Conservation (phyloP, 306 rosid genomes). For the Hylodesmum podocarpum region DNA sequence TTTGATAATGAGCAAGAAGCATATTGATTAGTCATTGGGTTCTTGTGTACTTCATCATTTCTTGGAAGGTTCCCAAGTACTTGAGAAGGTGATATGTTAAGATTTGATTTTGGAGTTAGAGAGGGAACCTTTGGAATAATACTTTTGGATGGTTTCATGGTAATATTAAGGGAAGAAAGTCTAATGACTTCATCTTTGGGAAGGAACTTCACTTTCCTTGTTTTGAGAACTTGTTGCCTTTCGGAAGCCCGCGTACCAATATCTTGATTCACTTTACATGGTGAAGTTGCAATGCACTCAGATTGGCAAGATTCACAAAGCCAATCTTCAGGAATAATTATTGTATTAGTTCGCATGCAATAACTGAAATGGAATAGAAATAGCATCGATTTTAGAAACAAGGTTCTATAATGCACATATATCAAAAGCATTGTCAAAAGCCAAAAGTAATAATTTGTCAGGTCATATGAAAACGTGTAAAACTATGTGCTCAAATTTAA, state of each 20-base stretch:
- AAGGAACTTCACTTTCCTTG: slow-evolving; percentile 62
- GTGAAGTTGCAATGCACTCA: neutral
- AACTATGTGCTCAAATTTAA: slow-evolving; percentile 8
- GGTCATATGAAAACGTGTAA: neutral
- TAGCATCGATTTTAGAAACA: slow-evolving; percentile 20
- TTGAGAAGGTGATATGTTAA: slow-evolving; percentile 12
- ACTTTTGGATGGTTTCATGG: slow-evolving; percentile 16
- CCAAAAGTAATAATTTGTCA: neutral
- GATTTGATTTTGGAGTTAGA: slow-evolving; percentile 15
- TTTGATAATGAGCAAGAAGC: slow-evolving; percentile 26
- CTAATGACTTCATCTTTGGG: slow-evolving; percentile 57
- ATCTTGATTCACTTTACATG: slow-evolving; percentile 10
- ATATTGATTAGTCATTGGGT: slow-evolving; percentile 22
- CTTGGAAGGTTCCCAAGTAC: slow-evolving; percentile 32
- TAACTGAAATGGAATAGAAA: slow-evolving; percentile 53
- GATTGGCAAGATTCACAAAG: slow-evolving; percentile 52
- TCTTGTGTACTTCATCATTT: slow-evolving; percentile 9
- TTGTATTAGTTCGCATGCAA: slow-evolving; percentile 39
- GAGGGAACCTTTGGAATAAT: slow-evolving; percentile 5
- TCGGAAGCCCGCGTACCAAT: slow-evolving; percentile 27
- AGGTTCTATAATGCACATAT: neutral
- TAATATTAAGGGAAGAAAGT: slow-evolving; percentile 28
- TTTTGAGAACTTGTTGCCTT: slow-evolving; percentile 29
- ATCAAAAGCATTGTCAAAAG: neutral
- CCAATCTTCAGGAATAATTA: slow-evolving; percentile 46